Conservation (phyloP, 192 early-diverging fungal genomes). For the Coemansia sp. region DNA sequence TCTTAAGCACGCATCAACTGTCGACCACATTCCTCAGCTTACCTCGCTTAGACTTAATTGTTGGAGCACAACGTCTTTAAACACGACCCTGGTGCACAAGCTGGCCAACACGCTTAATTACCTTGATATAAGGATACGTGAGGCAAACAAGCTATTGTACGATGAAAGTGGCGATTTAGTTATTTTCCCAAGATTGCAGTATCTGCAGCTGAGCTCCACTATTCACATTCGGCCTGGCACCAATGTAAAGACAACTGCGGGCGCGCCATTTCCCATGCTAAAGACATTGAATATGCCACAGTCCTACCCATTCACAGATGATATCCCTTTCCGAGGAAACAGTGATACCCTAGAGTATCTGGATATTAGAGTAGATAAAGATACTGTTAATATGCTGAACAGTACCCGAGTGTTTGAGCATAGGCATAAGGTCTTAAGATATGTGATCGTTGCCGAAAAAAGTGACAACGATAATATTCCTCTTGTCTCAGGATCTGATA, state of each 20-base stretch:
- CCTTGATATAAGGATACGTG: not conserved
- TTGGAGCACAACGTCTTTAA: not conserved
- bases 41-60: not conserved
- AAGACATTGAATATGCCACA: not conserved
- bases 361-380: not conserved
- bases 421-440: not conserved
- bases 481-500: not conserved
- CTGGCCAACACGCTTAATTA: not conserved
- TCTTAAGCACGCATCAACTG: not conserved
- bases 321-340: not conserved
- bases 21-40: not conserved
- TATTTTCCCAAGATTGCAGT: not conserved
- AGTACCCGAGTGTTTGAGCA: not conserved
- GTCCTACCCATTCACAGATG: not conserved
- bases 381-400: not conserved
- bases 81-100: not conserved
- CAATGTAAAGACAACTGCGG: no score
- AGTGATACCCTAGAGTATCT: not conserved
- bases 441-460: not conserved
- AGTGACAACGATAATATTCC: not conserved
- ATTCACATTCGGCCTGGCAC: no score
- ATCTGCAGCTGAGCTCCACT: not conserved
- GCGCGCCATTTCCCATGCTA: not conserved
- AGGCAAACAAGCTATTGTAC: not conserved
- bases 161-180: not conserved